These are phyloP conservation scores for Lecanicillium sp. DNA, from an alignment of 2,329 filamentous ascomycete species.

Conservation along the genomic window DNA sequence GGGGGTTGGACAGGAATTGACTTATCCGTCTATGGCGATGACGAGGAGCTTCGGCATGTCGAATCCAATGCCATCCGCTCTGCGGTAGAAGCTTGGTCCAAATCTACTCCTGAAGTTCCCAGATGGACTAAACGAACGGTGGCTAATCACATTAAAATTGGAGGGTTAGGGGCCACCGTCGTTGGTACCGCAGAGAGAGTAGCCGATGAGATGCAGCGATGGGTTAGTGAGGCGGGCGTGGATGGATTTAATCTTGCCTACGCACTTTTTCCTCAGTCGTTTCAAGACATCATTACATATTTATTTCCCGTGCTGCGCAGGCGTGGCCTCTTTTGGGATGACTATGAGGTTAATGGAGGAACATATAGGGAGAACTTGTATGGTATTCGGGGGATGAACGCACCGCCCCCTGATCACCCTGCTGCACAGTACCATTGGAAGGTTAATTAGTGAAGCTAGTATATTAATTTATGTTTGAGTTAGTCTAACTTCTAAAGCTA, in stretches of 20 bases:
- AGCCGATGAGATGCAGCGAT: slow-evolving; percentile 24
- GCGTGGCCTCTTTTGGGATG: slow-evolving; percentile 48
- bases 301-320: slow-evolving; percentile 52
- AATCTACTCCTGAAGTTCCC: slow-evolving; percentile 19
- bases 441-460: slow-evolving; percentile 23
- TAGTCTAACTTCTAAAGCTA: no score
- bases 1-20: slow-evolving; percentile 62
- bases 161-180: slow-evolving; percentile 20
- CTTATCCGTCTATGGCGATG: slow-evolving; percentile 49
- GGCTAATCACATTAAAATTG: slow-evolving; percentile 23
- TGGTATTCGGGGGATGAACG: slow-evolving; percentile 21
- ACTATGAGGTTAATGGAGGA: slow-evolving; percentile 32
- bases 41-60: slow-evolving; percentile 54
- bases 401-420: slow-evolving; percentile 28
- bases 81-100: slow-evolving; percentile 39
- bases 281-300: slow-evolving; percentile 57
- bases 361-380: slow-evolving; percentile 36
- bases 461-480: no score
- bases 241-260: slow-evolving; percentile 44
- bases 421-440: slow-evolving; percentile 31
- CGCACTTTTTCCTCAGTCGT: slow-evolving; percentile 45
- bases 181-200: slow-evolving; percentile 22
- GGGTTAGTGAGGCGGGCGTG: slow-evolving; percentile 46
- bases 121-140: slow-evolving; percentile 27
- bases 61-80: slow-evolving; percentile 52